A percentile compares a stretch with the other conserved stretches of the same genome.
Conservation (phyloP, 176 grass and related monocot genomes). For the Alopecurus myosuroides region DNA sequence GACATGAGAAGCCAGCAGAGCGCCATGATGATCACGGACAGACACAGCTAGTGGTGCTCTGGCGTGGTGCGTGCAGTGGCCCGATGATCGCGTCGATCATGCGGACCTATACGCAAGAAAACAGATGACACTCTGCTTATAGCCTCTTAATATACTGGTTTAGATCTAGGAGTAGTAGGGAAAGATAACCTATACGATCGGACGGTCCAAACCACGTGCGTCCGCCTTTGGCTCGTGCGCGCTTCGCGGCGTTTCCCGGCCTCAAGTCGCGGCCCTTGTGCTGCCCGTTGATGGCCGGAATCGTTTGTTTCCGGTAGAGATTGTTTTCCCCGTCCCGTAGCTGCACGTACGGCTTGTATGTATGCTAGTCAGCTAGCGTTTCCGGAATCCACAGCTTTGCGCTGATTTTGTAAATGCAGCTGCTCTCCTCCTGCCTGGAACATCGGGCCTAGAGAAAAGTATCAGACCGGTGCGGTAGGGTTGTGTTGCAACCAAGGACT, state of each 20-base stretch:
- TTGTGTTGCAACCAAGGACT: not conserved
- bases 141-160: not conserved
- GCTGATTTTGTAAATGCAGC: slow-evolving; percentile 31
- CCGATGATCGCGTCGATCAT: slow-evolving; percentile 4
- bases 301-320: not conserved
- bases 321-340: slow-evolving; percentile 17
- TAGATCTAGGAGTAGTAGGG: not conserved
- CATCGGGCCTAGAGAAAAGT: slow-evolving; percentile 13
- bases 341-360: not conserved
- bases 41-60: slow-evolving; percentile 9
- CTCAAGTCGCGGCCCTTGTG: slow-evolving; percentile 32
- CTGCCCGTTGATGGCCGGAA: slow-evolving; percentile 14
- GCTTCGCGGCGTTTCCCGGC: no score
- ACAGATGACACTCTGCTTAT: not conserved
- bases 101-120: not conserved
- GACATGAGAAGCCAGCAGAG: slow-evolving; percentile 1
- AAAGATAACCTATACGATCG: not conserved
- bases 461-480: not conserved
- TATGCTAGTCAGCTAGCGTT: not conserved
- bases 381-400: slow-evolving; percentile 19
- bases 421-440: not conserved
- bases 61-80: not conserved
- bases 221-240: not conserved
- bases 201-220: slow-evolving; percentile 21
- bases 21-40: not conserved